Percentiles rank a stretch among this genome's conserved stretches.
phyloP scores from a whole-genome alignment of 2,329 filamentous ascomycete species.

The Aureobasidium mangrovei region DNA sequence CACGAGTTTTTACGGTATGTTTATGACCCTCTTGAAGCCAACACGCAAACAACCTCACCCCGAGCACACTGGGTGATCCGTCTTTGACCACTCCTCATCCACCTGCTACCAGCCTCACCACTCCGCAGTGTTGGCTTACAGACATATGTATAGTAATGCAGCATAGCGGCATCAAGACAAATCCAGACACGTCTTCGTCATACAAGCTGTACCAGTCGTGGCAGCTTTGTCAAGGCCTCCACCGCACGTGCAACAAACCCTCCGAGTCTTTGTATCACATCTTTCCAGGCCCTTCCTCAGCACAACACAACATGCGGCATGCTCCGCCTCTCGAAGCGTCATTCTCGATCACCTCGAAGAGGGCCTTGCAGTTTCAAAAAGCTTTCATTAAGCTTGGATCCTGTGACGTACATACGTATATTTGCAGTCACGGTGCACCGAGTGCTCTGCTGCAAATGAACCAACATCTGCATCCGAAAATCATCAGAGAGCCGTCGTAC shows the following conservation, averaged over 20 bases:
- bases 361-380: constrained; percentile 5
- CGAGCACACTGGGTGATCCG: too few relatives aligned
- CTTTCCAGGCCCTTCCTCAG: constrained; percentile 8
- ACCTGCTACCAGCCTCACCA: too few relatives aligned
- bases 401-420: background rate
- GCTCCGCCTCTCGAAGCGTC: background rate
- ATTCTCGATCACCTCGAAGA: background rate
- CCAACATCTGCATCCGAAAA: background rate
- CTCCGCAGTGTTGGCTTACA: too few relatives aligned
- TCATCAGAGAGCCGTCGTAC: constrained; percentile 1
- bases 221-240: constrained; percentile 4
- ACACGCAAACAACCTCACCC: too few relatives aligned
- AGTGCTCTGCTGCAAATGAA: background rate
- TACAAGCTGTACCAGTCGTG: constrained; percentile 6
- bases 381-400: background rate
- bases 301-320: background rate
- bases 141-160: background rate
- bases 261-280: constrained; percentile 8
- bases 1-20: too few relatives aligned
- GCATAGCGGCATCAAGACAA: background rate
- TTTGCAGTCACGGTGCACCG: background rate
- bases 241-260: constrained; percentile 10
- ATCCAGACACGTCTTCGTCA: background rate
- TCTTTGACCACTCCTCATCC: background rate
- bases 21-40: too few relatives aligned